Evolutionary conservation across 2,329 filamentous ascomycete genomes (phyloP), one percentile per base, ranked within the genome.

Genomic region (Sphaceloma murrayae): DNA sequence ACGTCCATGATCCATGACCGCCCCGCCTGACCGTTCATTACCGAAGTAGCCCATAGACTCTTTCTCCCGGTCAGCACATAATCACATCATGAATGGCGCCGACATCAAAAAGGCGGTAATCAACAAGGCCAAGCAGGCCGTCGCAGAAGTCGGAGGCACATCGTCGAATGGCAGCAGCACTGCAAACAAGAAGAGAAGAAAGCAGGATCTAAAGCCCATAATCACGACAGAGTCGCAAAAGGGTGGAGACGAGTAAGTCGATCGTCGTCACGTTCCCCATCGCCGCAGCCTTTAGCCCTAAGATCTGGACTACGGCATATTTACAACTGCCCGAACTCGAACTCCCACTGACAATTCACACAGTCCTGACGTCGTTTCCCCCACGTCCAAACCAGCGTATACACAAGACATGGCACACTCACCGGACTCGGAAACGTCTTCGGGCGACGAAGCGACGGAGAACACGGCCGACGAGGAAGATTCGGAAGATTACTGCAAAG

Each of bases 401-500:
- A 63, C 66, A 50, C 66, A 69, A 64, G 69, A 69, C 69, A 73
- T 77, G 66, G 80, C 68, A 72, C 74, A 80, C 56, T 89, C 86
- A 50, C 83, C 85, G 48, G 82, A 82, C 43, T 83, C 84, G 43
- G 58, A 55, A 32, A 77, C 79, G 46, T 85, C 80, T 49, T 80
- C 78, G 55, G 87, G 89, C 66, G 88, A 94, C 62, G 68, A 67
- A 49, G 74, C 77, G 55, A 78, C 82, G 64, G 88, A 95, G 58
- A 88, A 91, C 61, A 94, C 89, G 29, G 89, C 88, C 59, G 91
- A 96, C 62, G 91, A 98, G 68, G 91, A 98, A 67, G 91, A 98
- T 66, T 94, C 86, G 36, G 89, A 96, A 67, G 91, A 98, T 66
- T 98, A 98, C 70, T 95, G 89, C 76, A 96, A 96, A 68, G 91